Evolutionary conservation across 192 early-diverging fungal genomes (phyloP), one percentile per base, ranked within the genome.

Genomic region (Mortierella antarctica): DNA sequence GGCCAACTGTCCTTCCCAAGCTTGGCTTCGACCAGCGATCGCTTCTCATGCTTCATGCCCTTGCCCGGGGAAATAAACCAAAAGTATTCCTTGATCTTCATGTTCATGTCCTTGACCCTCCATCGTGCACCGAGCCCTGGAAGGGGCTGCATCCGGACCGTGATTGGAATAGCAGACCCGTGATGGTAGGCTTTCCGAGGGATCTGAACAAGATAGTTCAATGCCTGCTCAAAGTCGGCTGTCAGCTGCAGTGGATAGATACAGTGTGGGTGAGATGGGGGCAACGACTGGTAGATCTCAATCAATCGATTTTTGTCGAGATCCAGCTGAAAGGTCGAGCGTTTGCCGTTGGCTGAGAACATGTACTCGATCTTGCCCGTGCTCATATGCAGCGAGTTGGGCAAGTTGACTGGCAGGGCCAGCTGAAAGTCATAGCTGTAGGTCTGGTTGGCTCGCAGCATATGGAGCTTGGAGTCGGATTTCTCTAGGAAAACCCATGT

Each of bases 31-130:
- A 79, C 58, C 8, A 79, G 47, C 9, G 76, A 62, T 17, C 76
- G 62, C 42, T 71, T 79, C 13, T 79, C 76, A 3, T 70, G 61
- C 21, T 55, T 57, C 23, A 51, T 42, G 2, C 69, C 76, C 57
- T 79, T 67, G 2, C 69, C 69, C 2, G 76, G 76, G 1, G 70
- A 66, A 41, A 79, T 79, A 59, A 79, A 79, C 69, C 76, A 79
- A 62, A 79, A 67, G 62, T 79, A 79, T 20, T 79, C 76, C 63
- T 79, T 79, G 65, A 79, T 44, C 20, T 71, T 70, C 20, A 79
- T 67, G 52, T 49, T 31, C 76, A 79, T 67, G 17, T 67, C 58
- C 47, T 62, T 71, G 44, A 79, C 76, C 11, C 62, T 51, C 76
- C 76, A 79, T 1, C 69, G 67, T 17, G 76, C 70, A 1, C 52